Evolutionary conservation across 257 asterid species (phyloP).

Genomic region (Nicotiana attenuata): DNA sequence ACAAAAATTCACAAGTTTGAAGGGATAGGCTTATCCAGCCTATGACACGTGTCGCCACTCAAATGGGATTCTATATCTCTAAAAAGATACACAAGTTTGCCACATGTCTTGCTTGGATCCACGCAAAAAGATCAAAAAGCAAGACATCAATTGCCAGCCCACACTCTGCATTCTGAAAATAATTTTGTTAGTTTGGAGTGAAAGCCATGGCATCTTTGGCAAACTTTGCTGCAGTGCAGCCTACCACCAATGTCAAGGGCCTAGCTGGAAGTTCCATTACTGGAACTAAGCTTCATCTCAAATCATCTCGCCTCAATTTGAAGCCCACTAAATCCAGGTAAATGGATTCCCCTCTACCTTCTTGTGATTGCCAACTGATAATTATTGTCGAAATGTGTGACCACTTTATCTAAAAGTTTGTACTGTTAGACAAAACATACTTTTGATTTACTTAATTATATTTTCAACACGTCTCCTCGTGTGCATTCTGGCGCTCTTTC

Average conservation of each 20-base stretch:
- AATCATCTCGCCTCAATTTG: slow-evolving; percentile 49
- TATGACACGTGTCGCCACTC: slow-evolving; percentile 26
- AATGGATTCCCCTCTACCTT: neutral
- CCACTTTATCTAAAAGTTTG: too few relatives aligned
- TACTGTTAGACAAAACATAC: too few relatives aligned
- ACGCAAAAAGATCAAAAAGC: slow-evolving; percentile 12
- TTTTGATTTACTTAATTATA: neutral
- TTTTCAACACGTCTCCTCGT: neutral
- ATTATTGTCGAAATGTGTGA: too few relatives aligned
- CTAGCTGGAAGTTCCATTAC: slow-evolving; percentile 81
- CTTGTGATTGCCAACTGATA: neutral
- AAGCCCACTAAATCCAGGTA: slow-evolving; percentile 55
- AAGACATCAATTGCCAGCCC: slow-evolving; percentile 12
- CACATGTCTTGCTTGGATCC: slow-evolving; percentile 48
- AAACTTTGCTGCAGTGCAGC: slow-evolving; percentile 53
- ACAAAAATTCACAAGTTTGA: neutral
- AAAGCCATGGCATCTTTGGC: slow-evolving; percentile 67
- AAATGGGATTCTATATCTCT: slow-evolving; percentile 30
- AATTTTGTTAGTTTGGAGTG: slow-evolving; percentile 14
- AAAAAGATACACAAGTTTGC: slow-evolving; percentile 16
- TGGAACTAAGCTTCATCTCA: slow-evolving; percentile 68
- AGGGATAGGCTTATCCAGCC: slow-evolving; percentile 57
- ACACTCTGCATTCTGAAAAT: neutral
- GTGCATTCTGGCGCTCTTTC: neutral
- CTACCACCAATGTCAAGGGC: slow-evolving; percentile 55